Percentiles rank a stretch among this genome's conserved stretches.
Evolutionary conservation across 2,329 filamentous ascomycete genomes (phyloP).

Genomic region (Pseudogymnoascus sp.): DNA sequence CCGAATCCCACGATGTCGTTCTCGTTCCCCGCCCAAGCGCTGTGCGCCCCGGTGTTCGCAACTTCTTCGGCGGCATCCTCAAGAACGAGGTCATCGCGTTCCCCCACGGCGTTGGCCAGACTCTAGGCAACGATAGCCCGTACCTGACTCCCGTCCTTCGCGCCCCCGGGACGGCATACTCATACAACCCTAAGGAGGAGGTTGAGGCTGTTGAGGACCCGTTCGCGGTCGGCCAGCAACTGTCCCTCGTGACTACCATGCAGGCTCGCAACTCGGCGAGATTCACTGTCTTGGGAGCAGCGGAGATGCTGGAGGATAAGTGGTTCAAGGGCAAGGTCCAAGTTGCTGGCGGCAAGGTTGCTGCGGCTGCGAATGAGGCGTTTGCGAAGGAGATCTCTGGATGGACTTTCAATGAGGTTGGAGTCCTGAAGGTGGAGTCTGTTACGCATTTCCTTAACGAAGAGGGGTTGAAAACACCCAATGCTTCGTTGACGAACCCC

Average conservation of each 20-base stretch:
- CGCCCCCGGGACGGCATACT: slow-evolving; percentile 80
- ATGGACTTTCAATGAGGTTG: slow-evolving; percentile 95
- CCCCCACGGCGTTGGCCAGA: slow-evolving; percentile 72
- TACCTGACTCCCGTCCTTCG: slow-evolving; percentile 75
- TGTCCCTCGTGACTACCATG: slow-evolving; percentile 75
- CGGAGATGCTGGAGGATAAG: slow-evolving; percentile 77
- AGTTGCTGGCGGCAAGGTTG: slow-evolving; percentile 33
- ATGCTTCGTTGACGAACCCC: slow-evolving; percentile 56
- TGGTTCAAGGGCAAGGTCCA: slow-evolving; percentile 82
- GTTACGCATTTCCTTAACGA: slow-evolving; percentile 70
- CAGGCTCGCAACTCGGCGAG: slow-evolving; percentile 93
- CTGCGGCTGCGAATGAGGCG: slow-evolving; percentile 68
- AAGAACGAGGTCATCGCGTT: slow-evolving; percentile 62
- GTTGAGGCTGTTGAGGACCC: slow-evolving; percentile 65
- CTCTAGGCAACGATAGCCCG: slow-evolving; percentile 66
- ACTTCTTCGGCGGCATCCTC: slow-evolving; percentile 64
- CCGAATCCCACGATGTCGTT: slow-evolving; percentile 83
- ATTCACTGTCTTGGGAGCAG: slow-evolving; percentile 75
- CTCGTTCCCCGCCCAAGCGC: slow-evolving; percentile 63
- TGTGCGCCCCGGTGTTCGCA: slow-evolving; percentile 61
- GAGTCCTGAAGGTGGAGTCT: slow-evolving; percentile 76
- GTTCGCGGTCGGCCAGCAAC: slow-evolving; percentile 76
- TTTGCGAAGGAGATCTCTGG: slow-evolving; percentile 79
- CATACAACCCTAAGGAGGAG: slow-evolving; percentile 89
- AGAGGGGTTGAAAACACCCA: slow-evolving; percentile 41